phyloP scores from a whole-genome alignment of 2,329 filamentous ascomycete species.

The Cladosporium cucumerinum region DNA sequence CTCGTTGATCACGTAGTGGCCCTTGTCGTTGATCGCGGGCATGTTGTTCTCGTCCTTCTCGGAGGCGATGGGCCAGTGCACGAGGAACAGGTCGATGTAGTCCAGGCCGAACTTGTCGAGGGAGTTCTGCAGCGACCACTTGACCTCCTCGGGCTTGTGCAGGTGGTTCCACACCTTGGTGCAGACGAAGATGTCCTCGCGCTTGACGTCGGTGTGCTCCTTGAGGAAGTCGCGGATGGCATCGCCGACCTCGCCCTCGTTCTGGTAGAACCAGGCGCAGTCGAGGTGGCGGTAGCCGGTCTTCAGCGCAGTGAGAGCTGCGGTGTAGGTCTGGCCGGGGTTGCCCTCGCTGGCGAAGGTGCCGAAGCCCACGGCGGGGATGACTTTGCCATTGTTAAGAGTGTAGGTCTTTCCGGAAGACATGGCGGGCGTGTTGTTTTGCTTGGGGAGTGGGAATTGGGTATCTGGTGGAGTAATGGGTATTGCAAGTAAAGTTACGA shows the following conservation, averaged over 20 bases:
- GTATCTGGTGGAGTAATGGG: slow-evolving; percentile 2
- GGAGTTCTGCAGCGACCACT: slow-evolving; percentile 35
- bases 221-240: slow-evolving; percentile 55
- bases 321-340: slow-evolving; percentile 57
- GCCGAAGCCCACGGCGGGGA: slow-evolving; percentile 63
- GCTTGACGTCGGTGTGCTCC: slow-evolving; percentile 44
- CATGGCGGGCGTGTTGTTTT: slow-evolving; percentile 42
- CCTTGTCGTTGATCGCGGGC: slow-evolving; percentile 50
- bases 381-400: slow-evolving; percentile 57
- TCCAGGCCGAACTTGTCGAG: slow-evolving; percentile 34
- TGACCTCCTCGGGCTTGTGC: slow-evolving; percentile 40
- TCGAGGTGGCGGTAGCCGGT: slow-evolving; percentile 55
- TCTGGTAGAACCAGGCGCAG: slow-evolving; percentile 55
- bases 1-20: slow-evolving; percentile 62
- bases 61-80: slow-evolving; percentile 48
- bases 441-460: neutral
- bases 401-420: slow-evolving; percentile 54
- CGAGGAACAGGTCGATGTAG: slow-evolving; percentile 37
- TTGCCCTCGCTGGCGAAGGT: slow-evolving; percentile 65
- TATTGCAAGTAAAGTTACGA: slow-evolving; percentile 4
- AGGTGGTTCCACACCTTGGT: slow-evolving; percentile 55
- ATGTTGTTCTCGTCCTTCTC: slow-evolving; percentile 49
- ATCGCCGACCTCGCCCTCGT: slow-evolving; percentile 53
- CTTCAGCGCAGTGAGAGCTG: slow-evolving; percentile 49
- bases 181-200: slow-evolving; percentile 50